Percentiles rank a stretch among this genome's conserved stretches.
These are phyloP conservation scores for Mycena indigotica DNA, from an alignment of 768 basidiomycete species.

Conservation along the genomic window DNA sequence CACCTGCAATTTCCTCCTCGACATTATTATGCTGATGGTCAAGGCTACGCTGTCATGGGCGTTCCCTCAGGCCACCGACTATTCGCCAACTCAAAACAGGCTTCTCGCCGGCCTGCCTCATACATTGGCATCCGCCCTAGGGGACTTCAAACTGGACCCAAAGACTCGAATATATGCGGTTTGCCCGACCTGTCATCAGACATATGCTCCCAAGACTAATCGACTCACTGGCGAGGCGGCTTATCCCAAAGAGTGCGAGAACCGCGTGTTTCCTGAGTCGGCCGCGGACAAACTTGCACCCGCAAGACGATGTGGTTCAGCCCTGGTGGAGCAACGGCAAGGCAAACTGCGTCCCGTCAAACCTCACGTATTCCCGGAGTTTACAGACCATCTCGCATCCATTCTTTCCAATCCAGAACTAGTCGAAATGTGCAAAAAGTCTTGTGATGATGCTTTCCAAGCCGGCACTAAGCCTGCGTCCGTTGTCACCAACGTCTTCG, in stretches of 20 bases:
- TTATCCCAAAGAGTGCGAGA: constrained; percentile 17
- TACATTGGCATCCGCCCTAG: constrained; percentile 15
- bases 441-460: constrained; percentile 21
- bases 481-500: constrained; percentile 25
- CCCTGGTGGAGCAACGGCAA: constrained; percentile 17
- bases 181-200: constrained; percentile 16
- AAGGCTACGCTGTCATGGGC: constrained; percentile 15
- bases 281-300: constrained; percentile 14
- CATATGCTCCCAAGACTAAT: constrained; percentile 16
- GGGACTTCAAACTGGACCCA: constrained; percentile 17
- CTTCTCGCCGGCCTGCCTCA: constrained; percentile 16
- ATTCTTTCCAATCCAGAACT: constrained; percentile 22
- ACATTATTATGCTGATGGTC: constrained; percentile 17
- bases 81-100: no score
- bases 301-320: constrained; percentile 7
- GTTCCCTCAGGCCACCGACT: constrained; percentile 8
- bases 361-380: constrained; percentile 19
- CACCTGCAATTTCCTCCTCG: constrained; percentile 21
- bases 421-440: constrained; percentile 19
- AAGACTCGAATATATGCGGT: constrained; percentile 17
- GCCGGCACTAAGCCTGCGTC: background rate
- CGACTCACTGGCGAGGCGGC: constrained; percentile 13
- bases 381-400: constrained; percentile 26
- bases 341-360: constrained; percentile 24
- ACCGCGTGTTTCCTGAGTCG: constrained; percentile 14